Base-by-base conservation (phyloP, 2,329 filamentous ascomycete genomes). In the Helicocarpus griseus region DNA sequence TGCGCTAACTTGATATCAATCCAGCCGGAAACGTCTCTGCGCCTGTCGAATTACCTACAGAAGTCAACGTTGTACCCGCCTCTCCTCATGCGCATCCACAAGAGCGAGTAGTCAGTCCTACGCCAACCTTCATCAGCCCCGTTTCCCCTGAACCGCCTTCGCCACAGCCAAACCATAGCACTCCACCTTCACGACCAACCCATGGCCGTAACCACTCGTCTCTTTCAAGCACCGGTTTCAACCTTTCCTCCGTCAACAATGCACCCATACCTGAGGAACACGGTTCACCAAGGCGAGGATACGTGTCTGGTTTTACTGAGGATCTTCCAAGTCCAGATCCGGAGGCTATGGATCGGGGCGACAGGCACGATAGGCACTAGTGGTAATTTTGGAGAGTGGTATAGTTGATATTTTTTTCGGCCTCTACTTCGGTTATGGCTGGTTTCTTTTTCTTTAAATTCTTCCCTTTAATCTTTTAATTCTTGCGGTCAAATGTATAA, bases 71-170 rank as follows among this genome's bases (percentile, higher is more conserved):
- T n/a, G 51, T 50, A 14, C 53, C 54, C n/a, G 38, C 46, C 31
- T 35, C 53, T 40, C 33, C 54, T 43, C 14, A 38, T n/a, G 9
- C 50, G 48, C 49, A 58, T 40, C 33, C 54, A 39, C 14, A 38
- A 14, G 9, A 48, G 48, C 49, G 58, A 57, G 26, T 46, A 54
- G 33, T 59, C 50, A 41, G 57, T 50, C 35, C 56, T 48, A 43
- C 63, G 54, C 13, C 55, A 54, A 49, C 52, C 40, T 45, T 63
- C 54, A 14, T 46, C 53, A 55, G 56, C 36, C 57, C 52, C 17
- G 52, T 56, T 29, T 55, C 54, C 5, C 56, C 56, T 2, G 45
- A 47, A 17, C 38, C 52, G n/a, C 29, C 54, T 5, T 56, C 56
- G 19, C 56, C 56, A 22, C 44, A 48, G 8, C 51, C 50, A 7